Conservation (phyloP, 495 filamentous ascomycete species). For the Hypoxylon lienhwacheense region DNA sequence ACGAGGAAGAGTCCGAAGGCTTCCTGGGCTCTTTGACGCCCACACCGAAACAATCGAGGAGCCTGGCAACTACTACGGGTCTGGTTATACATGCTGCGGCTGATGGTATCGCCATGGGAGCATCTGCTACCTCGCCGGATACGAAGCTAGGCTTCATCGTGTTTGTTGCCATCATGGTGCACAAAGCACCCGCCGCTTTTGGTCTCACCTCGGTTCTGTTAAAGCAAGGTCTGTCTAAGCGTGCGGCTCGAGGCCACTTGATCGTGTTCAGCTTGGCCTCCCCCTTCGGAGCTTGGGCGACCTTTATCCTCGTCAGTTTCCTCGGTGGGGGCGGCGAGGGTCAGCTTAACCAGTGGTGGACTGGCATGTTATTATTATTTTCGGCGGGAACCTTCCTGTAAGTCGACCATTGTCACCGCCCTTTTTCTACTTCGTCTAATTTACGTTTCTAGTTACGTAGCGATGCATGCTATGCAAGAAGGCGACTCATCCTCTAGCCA, state of each 20-base stretch:
- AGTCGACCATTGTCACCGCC: constrained; percentile 39
- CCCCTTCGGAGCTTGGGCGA: constrained; percentile 79
- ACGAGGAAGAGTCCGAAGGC: constrained; percentile 55
- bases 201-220: constrained; percentile 86
- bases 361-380: constrained; percentile 87
- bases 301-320: constrained; percentile 75
- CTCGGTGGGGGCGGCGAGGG: constrained; percentile 58
- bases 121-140: constrained; percentile 71
- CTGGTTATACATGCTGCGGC: constrained; percentile 95
- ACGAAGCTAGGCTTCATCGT: constrained; percentile 81
- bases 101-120: constrained; percentile 95
- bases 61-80: constrained; percentile 78
- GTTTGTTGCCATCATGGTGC: constrained; percentile 94
- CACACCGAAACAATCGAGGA: constrained; percentile 54
- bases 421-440: constrained; percentile 3
- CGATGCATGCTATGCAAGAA: constrained; percentile 98
- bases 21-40: constrained; percentile 55
- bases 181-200: constrained; percentile 96
- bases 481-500: constrained; percentile 54
- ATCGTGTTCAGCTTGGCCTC: constrained; percentile 90
- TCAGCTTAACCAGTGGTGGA: constrained; percentile 71
- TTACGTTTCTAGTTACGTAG: constrained; percentile 73
- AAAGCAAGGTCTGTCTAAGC: constrained; percentile 84
- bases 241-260: constrained; percentile 80
- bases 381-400: constrained; percentile 95